Conservation (phyloP, 2,329 filamentous ascomycete genomes). For the Diaporthe caulivora region DNA sequence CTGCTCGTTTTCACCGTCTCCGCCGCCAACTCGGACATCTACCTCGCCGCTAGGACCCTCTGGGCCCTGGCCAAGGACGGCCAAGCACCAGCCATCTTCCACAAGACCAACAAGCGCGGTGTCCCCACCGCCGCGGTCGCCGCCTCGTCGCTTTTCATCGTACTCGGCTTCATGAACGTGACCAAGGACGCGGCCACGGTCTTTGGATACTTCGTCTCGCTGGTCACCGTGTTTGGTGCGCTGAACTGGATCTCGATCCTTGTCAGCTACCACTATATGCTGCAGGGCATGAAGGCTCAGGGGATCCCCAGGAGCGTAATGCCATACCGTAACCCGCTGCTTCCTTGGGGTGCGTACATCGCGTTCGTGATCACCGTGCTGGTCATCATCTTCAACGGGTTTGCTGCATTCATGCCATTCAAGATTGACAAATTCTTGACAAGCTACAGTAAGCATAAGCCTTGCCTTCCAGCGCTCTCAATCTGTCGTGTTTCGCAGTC, state of each 20-base stretch:
- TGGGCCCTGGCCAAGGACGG: slow-evolving; percentile 55
- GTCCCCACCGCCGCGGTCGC: slow-evolving; percentile 56
- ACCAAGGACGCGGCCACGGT: slow-evolving; percentile 51
- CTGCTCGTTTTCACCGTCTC: slow-evolving; percentile 70
- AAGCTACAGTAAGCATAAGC: slow-evolving; percentile 53
- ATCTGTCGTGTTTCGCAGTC: not conserved
- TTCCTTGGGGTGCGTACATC: slow-evolving; percentile 55
- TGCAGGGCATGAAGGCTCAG: slow-evolving; percentile 45
- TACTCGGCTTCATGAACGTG: slow-evolving; percentile 56
- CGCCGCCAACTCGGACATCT: slow-evolving; percentile 72
- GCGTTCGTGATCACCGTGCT: slow-evolving; percentile 58
- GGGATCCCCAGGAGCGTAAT: slow-evolving; percentile 49
- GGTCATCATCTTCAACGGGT: slow-evolving; percentile 14
- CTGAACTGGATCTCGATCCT: slow-evolving; percentile 59
- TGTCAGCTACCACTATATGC: slow-evolving; percentile 55
- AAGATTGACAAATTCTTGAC: slow-evolving; percentile 74
- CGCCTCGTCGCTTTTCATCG: slow-evolving; percentile 51
- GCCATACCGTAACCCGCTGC: slow-evolving; percentile 54
- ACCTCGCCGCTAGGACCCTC: slow-evolving; percentile 55
- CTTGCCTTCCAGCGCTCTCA: not conserved
- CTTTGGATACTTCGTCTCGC: slow-evolving; percentile 57
- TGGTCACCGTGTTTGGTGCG: slow-evolving; percentile 57
- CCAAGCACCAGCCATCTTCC: slow-evolving; percentile 53
- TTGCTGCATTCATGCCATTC: slow-evolving; percentile 55
- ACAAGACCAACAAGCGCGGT: slow-evolving; percentile 51